Percentiles rank a stretch among this genome's conserved stretches.
Evolutionary conservation across 2,329 filamentous ascomycete genomes (phyloP).

Genomic region (Dothistroma septosporum): DNA sequence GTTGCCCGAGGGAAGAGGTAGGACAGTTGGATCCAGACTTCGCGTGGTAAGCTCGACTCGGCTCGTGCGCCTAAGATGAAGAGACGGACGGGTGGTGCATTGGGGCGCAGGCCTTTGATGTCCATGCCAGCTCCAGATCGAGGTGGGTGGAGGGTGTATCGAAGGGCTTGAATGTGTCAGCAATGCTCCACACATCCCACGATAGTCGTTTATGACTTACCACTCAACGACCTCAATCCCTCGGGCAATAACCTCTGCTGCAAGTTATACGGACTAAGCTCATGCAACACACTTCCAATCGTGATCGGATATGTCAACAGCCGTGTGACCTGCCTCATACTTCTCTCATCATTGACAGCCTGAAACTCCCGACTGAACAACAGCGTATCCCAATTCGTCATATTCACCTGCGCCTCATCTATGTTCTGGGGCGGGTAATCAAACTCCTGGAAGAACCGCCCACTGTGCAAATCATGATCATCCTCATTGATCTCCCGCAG

Average conservation of each 20-base stretch:
- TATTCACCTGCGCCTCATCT: slow-evolving; percentile 88
- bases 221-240: slow-evolving; percentile 88
- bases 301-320: slow-evolving; percentile 92
- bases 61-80: slow-evolving; percentile 93
- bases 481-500: slow-evolving; percentile 94
- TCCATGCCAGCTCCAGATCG: slow-evolving; percentile 67
- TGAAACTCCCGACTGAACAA: slow-evolving; percentile 88
- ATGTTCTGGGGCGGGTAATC: slow-evolving; percentile 85
- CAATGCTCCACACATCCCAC: slow-evolving; percentile 5
- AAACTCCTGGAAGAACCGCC: slow-evolving; percentile 89
- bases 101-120: slow-evolving; percentile 75
- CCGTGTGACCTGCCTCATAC: slow-evolving; percentile 87
- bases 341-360: slow-evolving; percentile 84
- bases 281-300: slow-evolving; percentile 85
- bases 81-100: slow-evolving; percentile 81
- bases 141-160: slow-evolving; percentile 90
- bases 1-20: slow-evolving; percentile 90
- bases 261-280: slow-evolving; percentile 87
- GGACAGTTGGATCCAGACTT: slow-evolving; percentile 91
- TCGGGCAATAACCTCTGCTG: slow-evolving; percentile 77
- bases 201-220: slow-evolving; percentile 50
- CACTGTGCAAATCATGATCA: slow-evolving; percentile 88
- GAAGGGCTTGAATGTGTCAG: slow-evolving; percentile 58
- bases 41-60: slow-evolving; percentile 91
- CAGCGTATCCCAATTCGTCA: slow-evolving; percentile 98